Conservation (phyloP, 305 asterid species). For the Solanum hybrid region DNA sequence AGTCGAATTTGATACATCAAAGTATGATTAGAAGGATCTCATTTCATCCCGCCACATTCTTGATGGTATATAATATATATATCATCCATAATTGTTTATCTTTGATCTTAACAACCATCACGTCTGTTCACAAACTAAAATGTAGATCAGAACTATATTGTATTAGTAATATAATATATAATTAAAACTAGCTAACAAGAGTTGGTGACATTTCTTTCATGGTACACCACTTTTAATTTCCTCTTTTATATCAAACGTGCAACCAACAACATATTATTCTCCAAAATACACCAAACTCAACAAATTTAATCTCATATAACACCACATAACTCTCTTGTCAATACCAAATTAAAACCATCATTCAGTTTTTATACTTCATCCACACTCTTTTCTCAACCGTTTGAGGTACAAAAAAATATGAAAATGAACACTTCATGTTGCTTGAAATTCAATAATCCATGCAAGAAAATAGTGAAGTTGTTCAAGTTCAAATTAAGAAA, state of each 20-base stretch:
- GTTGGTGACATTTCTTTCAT: background rate
- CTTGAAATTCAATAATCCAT: constrained; percentile 28
- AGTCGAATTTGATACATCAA: background rate
- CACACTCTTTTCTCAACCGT: background rate
- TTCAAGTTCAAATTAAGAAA: constrained; percentile 28
- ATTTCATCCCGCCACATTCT: background rate
- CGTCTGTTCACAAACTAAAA: background rate
- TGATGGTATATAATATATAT: background rate
- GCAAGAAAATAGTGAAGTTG: constrained; percentile 28
- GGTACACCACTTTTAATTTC: constrained; percentile 1
- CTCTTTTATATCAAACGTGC: constrained; percentile 4
- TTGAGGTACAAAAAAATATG: background rate
- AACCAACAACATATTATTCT: background rate
- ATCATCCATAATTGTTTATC: background rate
- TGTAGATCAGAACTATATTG: background rate
- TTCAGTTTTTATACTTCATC: background rate
- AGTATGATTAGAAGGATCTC: background rate
- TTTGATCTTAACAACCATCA: background rate
- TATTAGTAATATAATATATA: background rate
- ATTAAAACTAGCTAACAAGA: background rate
- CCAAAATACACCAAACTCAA: background rate
- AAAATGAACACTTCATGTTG: background rate
- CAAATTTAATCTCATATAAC: background rate
- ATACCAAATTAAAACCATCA: background rate
- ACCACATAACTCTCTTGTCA: background rate